Evolutionary conservation across 441 rosid genomes (phyloP), one percentile per base, ranked within the genome.

Genomic region (Gossypium trilobum): DNA sequence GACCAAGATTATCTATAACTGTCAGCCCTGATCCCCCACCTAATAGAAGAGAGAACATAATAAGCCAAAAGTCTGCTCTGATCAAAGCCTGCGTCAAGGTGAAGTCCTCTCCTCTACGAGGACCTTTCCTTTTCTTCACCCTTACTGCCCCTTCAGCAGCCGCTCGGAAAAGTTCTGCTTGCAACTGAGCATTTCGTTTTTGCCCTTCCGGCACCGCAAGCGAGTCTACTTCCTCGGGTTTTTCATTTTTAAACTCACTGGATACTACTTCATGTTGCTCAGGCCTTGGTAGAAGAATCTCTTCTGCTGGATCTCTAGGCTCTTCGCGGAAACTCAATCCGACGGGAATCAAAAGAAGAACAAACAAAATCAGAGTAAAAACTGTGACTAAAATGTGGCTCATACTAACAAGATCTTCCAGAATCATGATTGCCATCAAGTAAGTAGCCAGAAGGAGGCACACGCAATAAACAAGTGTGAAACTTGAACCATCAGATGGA

Each of bases 11-110:
- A 82, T 95, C 99, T 3, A 95, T 95, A 36, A 92, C 93, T 0
- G 99, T 91, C 84, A 95, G 62, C 33, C 99, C 99, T 14, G 99
- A 95, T 48, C 99, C 98, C 54, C 97, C 88, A 74, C 96, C 99
- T 64, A 95, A 81, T 11, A 95, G 74, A 73, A 95, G 82, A 0
- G 97, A 92, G 82, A 91, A 22, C 79, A 91, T 92, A 25, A 95
- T 91, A n/a, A 95, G 88, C 99, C 95, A 91, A 75, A 95, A 88
- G 68, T 92, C 96, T 0, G 97, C 97, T 79, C 87, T 89, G 66
- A 92, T 88, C 72, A 95, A 82, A 65, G 96, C 95, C 84, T 95
- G 89, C 75, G 57, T 82, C 75, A 95, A 85, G n/a, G 98, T 95
- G 73, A 95, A 89, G 81, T 95, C 96, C 79, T 95, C 95, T 10